phyloP scores from a whole-genome alignment of 2,329 filamentous ascomycete species.

The Diaporthe batatas region DNA sequence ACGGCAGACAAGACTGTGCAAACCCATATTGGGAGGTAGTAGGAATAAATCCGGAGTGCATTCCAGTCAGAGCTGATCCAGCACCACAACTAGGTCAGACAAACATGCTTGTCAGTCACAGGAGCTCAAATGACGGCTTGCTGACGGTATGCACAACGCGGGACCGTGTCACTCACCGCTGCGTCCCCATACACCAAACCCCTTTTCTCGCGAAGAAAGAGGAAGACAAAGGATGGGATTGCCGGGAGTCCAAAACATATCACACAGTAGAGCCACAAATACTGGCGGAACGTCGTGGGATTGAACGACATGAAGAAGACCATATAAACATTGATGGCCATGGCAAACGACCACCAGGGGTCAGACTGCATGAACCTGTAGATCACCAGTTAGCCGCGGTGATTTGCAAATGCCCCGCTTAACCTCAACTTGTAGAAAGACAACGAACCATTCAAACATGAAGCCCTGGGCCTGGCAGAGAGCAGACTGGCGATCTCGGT shows the following conservation, averaged over 20 bases:
- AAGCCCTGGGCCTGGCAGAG: constrained; percentile 74
- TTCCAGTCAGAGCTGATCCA: constrained; percentile 70
- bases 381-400: neutral
- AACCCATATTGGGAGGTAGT: constrained; percentile 73
- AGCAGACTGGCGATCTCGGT: constrained; percentile 55
- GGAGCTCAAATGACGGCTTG: neutral
- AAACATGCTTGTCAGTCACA: neutral
- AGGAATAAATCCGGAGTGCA: constrained; percentile 70
- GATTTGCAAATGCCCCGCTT: neutral
- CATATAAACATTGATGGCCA: constrained; percentile 86
- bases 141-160: neutral
- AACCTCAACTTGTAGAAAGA: neutral
- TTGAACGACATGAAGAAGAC: constrained; percentile 72
- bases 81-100: constrained; percentile 66
- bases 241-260: constrained; percentile 81
- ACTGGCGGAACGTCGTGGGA: constrained; percentile 77
- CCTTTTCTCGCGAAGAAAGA: constrained; percentile 64
- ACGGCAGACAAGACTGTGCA: constrained; percentile 68
- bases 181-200: constrained; percentile 68
- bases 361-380: constrained; percentile 82
- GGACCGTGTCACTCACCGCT: constrained; percentile 59
- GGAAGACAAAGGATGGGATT: constrained; percentile 74
- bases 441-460: constrained; percentile 75
- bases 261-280: constrained; percentile 78
- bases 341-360: constrained; percentile 82